Evolutionary conservation across 768 basidiomycete genomes (phyloP), one percentile per base, ranked within the genome.

Genomic region (Psilocybe subaeruginosa): DNA sequence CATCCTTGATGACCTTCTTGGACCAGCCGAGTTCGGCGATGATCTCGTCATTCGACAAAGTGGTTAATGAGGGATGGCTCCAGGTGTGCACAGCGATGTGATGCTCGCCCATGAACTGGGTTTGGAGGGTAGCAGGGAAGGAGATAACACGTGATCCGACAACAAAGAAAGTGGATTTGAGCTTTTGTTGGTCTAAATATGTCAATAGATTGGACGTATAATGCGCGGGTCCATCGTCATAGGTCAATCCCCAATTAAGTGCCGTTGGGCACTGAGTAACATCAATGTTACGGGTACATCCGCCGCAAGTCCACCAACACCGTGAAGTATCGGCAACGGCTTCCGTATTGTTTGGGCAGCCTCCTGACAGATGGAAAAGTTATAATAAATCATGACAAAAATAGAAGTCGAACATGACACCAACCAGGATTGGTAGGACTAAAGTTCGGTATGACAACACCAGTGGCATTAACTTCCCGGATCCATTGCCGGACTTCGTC

Each of bases 11-110:
- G 59, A 89, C 80, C 75, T 95, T 89, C 75, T 84, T 90, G 4
- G 89, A 83, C 93, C 93, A 97, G 3, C 91, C 93, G 35, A 97
- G 78, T 72, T 95, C 93, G 46, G 93, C 93, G 60, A 96, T 91
- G 68, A 94, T 86, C 66, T 91, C 73, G 55, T 93, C 91, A 70
- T 90, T 95, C 41, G 88, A 78, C 59, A 89, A 75, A 0, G 89
- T 90, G 41, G 92, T 95, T 64, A 93, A 76, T 6, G 80, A 65
- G 3, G 86, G 81, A 72, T 95, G 93, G 55, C 87, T 87, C 91
- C 92, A 84, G 2, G 83, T 84, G 66, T 84, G 82, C 8, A 83
- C 82, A 1, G 86, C 88, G 64, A 95, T 84, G 68, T 97, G 93
- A 69, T 97, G 92, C 5, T 87, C 84, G 33, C 70, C 70, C 81